Percentiles rank a stretch among this genome's conserved stretches.
Evolutionary conservation across 495 filamentous ascomycete species (phyloP).

Genomic region (Staphylotrichum tortipilum): DNA sequence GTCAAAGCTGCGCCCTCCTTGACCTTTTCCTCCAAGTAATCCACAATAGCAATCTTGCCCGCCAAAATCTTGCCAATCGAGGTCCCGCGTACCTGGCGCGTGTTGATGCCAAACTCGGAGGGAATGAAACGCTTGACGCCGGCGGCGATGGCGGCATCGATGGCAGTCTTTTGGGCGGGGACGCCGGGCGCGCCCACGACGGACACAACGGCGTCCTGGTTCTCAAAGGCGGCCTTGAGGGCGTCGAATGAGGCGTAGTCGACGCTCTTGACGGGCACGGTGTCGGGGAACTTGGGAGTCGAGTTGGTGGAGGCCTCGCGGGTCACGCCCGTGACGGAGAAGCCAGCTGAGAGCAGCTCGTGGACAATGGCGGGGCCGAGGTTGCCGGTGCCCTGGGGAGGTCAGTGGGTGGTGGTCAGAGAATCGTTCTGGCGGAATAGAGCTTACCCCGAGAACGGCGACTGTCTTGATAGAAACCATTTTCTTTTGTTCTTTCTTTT

Average conservation of each 20-base stretch:
- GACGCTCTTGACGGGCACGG: slow-evolving; percentile 36
- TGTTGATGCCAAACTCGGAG: slow-evolving; percentile 53
- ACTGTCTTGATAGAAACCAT: slow-evolving; percentile 46
- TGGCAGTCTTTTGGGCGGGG: slow-evolving; percentile 36
- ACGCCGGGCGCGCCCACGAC: slow-evolving; percentile 32
- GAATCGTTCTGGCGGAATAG: background rate
- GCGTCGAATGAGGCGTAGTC: slow-evolving; percentile 49
- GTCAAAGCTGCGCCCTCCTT: slow-evolving; percentile 32
- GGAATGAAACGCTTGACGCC: slow-evolving; percentile 57
- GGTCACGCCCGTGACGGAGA: slow-evolving; percentile 51
- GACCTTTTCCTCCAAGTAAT: slow-evolving; percentile 40
- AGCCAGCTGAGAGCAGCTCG: slow-evolving; percentile 44
- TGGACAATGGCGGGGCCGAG: slow-evolving; percentile 50
- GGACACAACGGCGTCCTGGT: slow-evolving; percentile 52
- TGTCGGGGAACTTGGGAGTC: slow-evolving; percentile 21
- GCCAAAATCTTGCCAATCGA: slow-evolving; percentile 36
- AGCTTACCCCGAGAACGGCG: slow-evolving; percentile 42
- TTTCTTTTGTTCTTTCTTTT: slow-evolving; percentile 1
- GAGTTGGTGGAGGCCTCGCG: slow-evolving; percentile 36
- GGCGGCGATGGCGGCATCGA: slow-evolving; percentile 53
- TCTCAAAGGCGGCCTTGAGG: slow-evolving; percentile 39
- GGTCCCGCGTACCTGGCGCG: slow-evolving; percentile 22
- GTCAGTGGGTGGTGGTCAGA: background rate
- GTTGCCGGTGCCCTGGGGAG: slow-evolving; percentile 46
- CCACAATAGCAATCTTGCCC: slow-evolving; percentile 40